A percentile compares a stretch with the other conserved stretches of the same genome.
These are phyloP conservation scores for Pseudocercospora eumusae DNA, from an alignment of 2,329 filamentous ascomycete genomes.

Conservation along the genomic window DNA sequence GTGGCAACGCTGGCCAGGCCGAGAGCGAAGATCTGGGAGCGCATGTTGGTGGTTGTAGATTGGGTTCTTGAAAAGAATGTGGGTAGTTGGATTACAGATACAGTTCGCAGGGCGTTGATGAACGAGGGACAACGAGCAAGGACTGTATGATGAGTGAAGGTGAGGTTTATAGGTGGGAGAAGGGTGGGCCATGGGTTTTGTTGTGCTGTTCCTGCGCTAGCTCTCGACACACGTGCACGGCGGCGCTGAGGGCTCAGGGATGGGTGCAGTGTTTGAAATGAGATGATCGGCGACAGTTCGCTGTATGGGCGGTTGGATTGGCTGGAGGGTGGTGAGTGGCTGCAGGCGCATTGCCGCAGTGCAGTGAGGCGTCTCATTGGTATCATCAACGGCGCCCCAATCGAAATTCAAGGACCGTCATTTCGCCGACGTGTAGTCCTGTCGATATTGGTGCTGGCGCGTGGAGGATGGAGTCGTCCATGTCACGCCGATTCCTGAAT, in stretches of 20 bases:
- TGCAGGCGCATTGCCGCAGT: conserved; percentile 7
- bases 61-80: conserved; percentile 17
- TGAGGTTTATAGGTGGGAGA: background rate
- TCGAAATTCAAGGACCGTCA: conserved; percentile 4
- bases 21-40: conserved; percentile 36
- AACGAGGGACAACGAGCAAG: conserved; percentile 10
- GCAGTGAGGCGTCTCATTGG: conserved; percentile 3
- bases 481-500: conserved; percentile 5
- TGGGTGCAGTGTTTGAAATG: conserved; percentile 8
- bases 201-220: conserved; percentile 10
- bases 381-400: conserved; percentile 6
- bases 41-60: conserved; percentile 43
- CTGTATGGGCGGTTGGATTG: conserved; percentile 1
- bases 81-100: conserved; percentile 20
- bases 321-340: background rate
- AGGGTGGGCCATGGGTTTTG: conserved; percentile 8
- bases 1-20: conserved; percentile 45
- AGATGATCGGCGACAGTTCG: conserved; percentile 8
- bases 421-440: background rate
- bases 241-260: conserved; percentile 4
- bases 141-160: background rate
- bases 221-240: conserved; percentile 4
- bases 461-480: too few relatives aligned
- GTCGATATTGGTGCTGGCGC: conserved; percentile 4
- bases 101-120: conserved; percentile 13